These are phyloP conservation scores for Leccinum sublutescens DNA, from an alignment of 768 basidiomycete genomes.

Conservation along the genomic window DNA sequence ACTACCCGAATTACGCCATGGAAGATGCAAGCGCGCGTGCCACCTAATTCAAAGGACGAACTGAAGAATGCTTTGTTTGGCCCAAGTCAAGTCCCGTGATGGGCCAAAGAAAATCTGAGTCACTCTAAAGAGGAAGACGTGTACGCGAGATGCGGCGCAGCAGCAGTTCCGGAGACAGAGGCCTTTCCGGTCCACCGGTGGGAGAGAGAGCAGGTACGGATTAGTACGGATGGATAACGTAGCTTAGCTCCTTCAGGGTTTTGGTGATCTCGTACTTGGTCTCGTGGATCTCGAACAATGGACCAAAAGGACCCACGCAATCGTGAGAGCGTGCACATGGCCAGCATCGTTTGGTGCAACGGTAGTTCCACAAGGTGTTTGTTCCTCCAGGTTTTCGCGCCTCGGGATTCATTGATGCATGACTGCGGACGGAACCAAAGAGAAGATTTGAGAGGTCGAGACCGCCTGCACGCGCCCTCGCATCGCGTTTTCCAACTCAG, in stretches of 20 bases:
- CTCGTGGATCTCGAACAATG: constrained; percentile 20
- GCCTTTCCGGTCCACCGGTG: not conserved
- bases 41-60: not conserved
- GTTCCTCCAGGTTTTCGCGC: not conserved
- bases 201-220: constrained; percentile 10
- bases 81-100: not conserved
- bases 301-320: not conserved
- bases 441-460: constrained; percentile 1
- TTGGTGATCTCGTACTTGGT: constrained; percentile 22
- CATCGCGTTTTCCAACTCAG: not conserved
- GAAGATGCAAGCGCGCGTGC: constrained; percentile 2
- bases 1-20: not conserved
- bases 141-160: not conserved
- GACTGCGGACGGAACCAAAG: not conserved
- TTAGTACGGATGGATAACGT: constrained; percentile 12
- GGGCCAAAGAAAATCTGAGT: not conserved
- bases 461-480: not conserved
- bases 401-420: not conserved
- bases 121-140: constrained; percentile 1
- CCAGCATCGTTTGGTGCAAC: constrained; percentile 2
- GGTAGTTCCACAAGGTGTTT: constrained; percentile 12
- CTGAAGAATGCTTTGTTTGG: not conserved
- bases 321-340: constrained; percentile 4
- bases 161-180: constrained; percentile 2
- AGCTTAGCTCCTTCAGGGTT: constrained; percentile 36